phyloP scores from a whole-genome alignment of 768 basidiomycete genomes.

The Leucogyrophana mollusca region DNA sequence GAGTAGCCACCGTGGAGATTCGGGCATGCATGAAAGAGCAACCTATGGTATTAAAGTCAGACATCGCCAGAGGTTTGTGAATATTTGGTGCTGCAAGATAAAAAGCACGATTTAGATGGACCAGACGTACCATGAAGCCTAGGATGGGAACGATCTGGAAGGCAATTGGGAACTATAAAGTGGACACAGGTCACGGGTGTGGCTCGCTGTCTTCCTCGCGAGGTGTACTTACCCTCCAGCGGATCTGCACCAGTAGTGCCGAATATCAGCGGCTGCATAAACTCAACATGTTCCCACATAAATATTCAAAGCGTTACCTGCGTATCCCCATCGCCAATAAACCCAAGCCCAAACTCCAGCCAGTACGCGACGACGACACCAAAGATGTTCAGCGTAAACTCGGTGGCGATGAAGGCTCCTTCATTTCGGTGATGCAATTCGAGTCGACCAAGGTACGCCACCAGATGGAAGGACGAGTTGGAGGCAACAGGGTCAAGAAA shows the following conservation, averaged over 20 bases:
- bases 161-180: slow-evolving; percentile 39
- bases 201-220: not conserved
- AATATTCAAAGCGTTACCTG: slow-evolving; percentile 23
- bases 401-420: slow-evolving; percentile 44
- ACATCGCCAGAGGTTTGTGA: too few species aligned
- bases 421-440: too few species aligned
- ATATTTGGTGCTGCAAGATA: too few species aligned
- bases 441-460: too few species aligned
- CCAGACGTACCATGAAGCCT: slow-evolving; percentile 37
- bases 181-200: not conserved
- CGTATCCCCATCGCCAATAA: slow-evolving; percentile 40
- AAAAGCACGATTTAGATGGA: too few species aligned
- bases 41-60: slow-evolving; percentile 9
- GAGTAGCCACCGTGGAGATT: slow-evolving; percentile 36
- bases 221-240: slow-evolving; percentile 27
- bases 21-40: slow-evolving; percentile 30
- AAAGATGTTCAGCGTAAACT: slow-evolving; percentile 41
- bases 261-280: not conserved
- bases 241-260: slow-evolving; percentile 10
- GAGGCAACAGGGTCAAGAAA: not conserved
- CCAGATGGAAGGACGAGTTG: too few species aligned
- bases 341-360: slow-evolving; percentile 45
- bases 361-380: slow-evolving; percentile 46
- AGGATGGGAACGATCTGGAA: slow-evolving; percentile 42
- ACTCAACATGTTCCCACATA: not conserved